These are phyloP conservation scores for Aspergillus terreus DNA, from an alignment of 2,329 filamentous ascomycete genomes.

Conservation along the genomic window DNA sequence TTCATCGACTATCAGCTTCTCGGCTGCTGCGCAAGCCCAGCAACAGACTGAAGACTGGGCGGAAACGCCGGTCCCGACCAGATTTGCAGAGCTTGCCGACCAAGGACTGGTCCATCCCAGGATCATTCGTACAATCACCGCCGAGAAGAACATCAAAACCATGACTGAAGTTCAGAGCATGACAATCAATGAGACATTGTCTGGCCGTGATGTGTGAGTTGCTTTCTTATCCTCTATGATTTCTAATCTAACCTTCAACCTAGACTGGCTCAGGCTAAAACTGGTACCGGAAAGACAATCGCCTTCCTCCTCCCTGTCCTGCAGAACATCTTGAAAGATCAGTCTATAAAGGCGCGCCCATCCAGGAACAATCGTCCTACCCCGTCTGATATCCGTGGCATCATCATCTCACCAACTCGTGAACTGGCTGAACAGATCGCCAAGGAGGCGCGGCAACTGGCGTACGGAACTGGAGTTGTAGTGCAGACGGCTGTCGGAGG, in stretches of 20 bases:
- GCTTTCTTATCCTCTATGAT: background rate
- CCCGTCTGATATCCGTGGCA: conserved; percentile 52
- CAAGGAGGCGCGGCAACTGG: conserved; percentile 68
- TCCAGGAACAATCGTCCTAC: conserved; percentile 1
- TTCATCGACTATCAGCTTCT: conserved; percentile 23
- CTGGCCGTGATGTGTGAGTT: conserved; percentile 76
- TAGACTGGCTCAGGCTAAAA: conserved; percentile 89
- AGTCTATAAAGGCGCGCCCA: conserved; percentile 47
- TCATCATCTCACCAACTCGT: conserved; percentile 61
- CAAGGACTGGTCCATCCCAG: conserved; percentile 55
- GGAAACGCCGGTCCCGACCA: conserved; percentile 27
- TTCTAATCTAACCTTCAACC: conserved; percentile 16
- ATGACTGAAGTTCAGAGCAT: conserved; percentile 93
- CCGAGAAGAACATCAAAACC: conserved; percentile 68
- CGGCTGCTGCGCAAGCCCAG: conserved; percentile 15
- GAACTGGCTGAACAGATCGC: conserved; percentile 64
- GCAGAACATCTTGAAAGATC: conserved; percentile 70
- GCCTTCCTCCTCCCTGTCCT: conserved; percentile 86
- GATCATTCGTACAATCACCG: conserved; percentile 65
- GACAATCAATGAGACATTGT: conserved; percentile 76
- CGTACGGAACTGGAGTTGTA: conserved; percentile 61
- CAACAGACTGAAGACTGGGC: background rate
- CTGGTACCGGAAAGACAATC: conserved; percentile 93
- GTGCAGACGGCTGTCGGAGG: conserved; percentile 85
- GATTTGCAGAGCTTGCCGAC: conserved; percentile 37